phyloP scores from a whole-genome alignment of 495 filamentous ascomycete genomes.

The Jackrogersella minutella region DNA sequence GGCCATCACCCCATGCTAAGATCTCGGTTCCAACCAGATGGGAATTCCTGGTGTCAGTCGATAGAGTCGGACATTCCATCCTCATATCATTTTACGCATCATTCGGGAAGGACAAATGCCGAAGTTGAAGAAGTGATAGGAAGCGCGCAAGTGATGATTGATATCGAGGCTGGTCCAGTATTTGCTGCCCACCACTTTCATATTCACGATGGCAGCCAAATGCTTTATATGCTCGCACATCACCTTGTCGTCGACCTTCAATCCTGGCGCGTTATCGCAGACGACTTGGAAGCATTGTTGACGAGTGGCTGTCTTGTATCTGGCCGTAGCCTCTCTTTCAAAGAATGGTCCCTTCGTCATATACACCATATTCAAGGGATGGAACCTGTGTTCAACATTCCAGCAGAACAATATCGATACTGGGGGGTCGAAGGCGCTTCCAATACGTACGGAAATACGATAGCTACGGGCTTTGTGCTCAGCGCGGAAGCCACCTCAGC shows the following conservation, averaged over 20 bases:
- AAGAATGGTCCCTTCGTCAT: constrained; percentile 65
- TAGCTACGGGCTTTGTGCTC: constrained; percentile 52
- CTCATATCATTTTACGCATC: constrained; percentile 52
- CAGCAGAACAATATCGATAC: constrained; percentile 51
- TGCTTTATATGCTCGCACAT: constrained; percentile 72
- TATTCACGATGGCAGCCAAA: constrained; percentile 54
- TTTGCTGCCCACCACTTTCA: constrained; percentile 59
- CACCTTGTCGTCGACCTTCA: constrained; percentile 75
- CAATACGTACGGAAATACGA: constrained; percentile 57
- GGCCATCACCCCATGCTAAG: constrained; percentile 77
- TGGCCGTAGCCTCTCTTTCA: constrained; percentile 63
- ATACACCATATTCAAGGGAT: constrained; percentile 43
- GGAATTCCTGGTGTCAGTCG: constrained; percentile 53
- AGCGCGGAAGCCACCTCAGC: constrained; percentile 52
- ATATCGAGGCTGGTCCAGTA: constrained; percentile 47
- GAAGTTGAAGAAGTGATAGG: constrained; percentile 53
- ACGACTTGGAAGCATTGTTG: constrained; percentile 71
- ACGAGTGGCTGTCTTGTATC: constrained; percentile 54
- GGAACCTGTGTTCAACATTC: constrained; percentile 46
- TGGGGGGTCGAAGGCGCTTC: constrained; percentile 56
- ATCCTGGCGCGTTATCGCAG: constrained; percentile 73
- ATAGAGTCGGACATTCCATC: constrained; percentile 48
- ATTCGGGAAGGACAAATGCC: constrained; percentile 45
- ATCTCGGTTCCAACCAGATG: constrained; percentile 61
- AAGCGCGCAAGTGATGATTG: constrained; percentile 50